Evolutionary conservation across 495 filamentous ascomycete genomes (phyloP).

Genomic region (Neurospora sp.): DNA sequence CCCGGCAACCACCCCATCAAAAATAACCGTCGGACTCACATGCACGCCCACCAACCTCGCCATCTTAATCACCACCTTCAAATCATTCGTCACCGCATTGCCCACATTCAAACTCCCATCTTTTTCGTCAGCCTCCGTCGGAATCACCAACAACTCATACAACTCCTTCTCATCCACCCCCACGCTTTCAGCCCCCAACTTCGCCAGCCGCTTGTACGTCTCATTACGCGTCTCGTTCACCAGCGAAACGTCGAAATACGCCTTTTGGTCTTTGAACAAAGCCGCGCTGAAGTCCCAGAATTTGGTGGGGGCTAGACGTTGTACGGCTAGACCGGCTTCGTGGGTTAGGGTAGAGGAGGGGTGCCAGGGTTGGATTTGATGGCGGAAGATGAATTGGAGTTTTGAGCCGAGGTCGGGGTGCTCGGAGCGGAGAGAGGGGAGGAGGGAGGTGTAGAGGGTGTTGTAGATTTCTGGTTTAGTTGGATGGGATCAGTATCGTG

Average conservation of each 20-base stretch:
- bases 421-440: constrained; percentile 45
- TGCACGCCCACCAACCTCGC: constrained; percentile 71
- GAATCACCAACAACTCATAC: constrained; percentile 52
- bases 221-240: constrained; percentile 73
- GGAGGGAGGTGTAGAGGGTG: constrained; percentile 39
- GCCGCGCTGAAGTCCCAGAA: constrained; percentile 71
- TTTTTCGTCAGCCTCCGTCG: constrained; percentile 31
- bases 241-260: constrained; percentile 74
- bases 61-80: constrained; percentile 77
- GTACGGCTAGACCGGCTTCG: constrained; percentile 75
- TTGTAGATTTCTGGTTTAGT: constrained; percentile 50
- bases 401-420: constrained; percentile 43
- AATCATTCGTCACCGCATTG: constrained; percentile 71
- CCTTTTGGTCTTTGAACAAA: constrained; percentile 59
- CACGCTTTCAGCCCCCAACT: constrained; percentile 48
- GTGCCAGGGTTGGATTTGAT: constrained; percentile 95
- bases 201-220: constrained; percentile 70
- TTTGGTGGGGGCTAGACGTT: constrained; percentile 51
- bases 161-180: constrained; percentile 59
- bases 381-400: constrained; percentile 70
- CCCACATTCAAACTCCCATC: constrained; percentile 58
- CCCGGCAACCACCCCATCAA: constrained; percentile 73
- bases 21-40: constrained; percentile 81
- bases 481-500: background rate
- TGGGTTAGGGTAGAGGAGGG: constrained; percentile 79